Percentiles rank a stretch among this genome's conserved stretches.
These are phyloP conservation scores for Ascoidea rubescens DNA, from an alignment of 805 yeast species.

Conservation along the genomic window DNA sequence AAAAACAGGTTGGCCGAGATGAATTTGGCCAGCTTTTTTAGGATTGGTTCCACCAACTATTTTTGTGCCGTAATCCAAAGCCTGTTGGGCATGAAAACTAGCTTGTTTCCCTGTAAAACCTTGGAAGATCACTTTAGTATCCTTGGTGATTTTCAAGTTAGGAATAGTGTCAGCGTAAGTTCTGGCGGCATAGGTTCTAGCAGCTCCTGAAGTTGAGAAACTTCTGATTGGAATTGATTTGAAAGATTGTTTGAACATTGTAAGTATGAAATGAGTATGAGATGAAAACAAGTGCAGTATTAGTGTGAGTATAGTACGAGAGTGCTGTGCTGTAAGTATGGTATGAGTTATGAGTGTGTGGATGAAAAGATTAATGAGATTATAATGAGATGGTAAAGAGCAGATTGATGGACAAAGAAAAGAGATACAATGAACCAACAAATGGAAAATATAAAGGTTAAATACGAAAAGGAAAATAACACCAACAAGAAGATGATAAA, in stretches of 20 bases:
- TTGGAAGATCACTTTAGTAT: conserved; percentile 93
- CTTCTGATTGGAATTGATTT: conserved; percentile 17
- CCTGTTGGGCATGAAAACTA: conserved; percentile 96
- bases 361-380: no score
- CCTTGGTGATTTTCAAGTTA: conserved; percentile 70
- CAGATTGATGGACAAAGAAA: no score
- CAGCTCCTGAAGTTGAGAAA: conserved; percentile 27
- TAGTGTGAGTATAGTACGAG: no score
- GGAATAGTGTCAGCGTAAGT: conserved; percentile 69
- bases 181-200: conserved; percentile 36
- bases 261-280: no score
- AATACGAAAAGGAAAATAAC: no score
- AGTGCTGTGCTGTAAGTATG: no score
- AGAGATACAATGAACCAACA: no score
- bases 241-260: conserved; percentile 6
- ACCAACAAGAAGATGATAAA: no score
- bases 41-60: conserved; percentile 99
- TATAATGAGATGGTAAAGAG: no score
- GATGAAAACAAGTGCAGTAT: no score
- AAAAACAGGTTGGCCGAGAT: conserved; percentile 83
- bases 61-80: conserved; percentile 88
- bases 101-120: conserved; percentile 98
- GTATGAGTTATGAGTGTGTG: no score
- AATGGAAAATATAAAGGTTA: no score
- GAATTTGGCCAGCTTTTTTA: conserved; percentile 87